Conservation (phyloP, 768 basidiomycete genomes). For the Phlebiopsis gigantea region DNA sequence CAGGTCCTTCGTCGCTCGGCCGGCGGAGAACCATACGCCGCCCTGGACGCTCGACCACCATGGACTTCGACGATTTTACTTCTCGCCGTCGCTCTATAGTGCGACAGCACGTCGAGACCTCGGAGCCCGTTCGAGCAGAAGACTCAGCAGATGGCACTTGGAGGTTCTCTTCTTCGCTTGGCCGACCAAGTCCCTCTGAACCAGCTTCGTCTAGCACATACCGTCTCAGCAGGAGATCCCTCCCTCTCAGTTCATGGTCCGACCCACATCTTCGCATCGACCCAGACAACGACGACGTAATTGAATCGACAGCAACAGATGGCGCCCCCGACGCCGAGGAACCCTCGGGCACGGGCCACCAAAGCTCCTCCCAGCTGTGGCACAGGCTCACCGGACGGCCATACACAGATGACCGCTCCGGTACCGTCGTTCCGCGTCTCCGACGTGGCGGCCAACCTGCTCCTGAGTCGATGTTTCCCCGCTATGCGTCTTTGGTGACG, state of each 20-base stretch:
- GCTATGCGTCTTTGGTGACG: constrained; percentile 12
- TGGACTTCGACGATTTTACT: constrained; percentile 73
- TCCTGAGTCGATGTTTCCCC: constrained; percentile 53
- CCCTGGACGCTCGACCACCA: constrained; percentile 39
- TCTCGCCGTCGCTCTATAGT: constrained; percentile 53
- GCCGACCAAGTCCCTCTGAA: not conserved
- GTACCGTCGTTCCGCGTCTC: constrained; percentile 39
- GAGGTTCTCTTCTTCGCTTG: constrained; percentile 8
- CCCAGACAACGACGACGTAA: not conserved
- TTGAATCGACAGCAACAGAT: not conserved
- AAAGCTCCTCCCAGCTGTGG: constrained; percentile 22
- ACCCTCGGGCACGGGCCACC: not conserved
- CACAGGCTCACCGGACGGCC: constrained; percentile 15
- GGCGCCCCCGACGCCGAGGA: not conserved
- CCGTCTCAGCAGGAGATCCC: constrained; percentile 2
- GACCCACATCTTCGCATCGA: constrained; percentile 10
- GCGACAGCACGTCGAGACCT: constrained; percentile 23
- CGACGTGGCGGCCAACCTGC: constrained; percentile 65
- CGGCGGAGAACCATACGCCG: constrained; percentile 64
- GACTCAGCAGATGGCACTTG: constrained; percentile 15
- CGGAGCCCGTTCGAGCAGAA: constrained; percentile 5
- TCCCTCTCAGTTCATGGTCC: constrained; percentile 12
- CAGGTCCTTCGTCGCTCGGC: constrained; percentile 3
- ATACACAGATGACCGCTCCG: not conserved
- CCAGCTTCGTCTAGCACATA: not conserved